These are phyloP conservation scores for Sporothrix brasiliensis DNA, from an alignment of 2,329 filamentous ascomycete species.

Conservation along the genomic window DNA sequence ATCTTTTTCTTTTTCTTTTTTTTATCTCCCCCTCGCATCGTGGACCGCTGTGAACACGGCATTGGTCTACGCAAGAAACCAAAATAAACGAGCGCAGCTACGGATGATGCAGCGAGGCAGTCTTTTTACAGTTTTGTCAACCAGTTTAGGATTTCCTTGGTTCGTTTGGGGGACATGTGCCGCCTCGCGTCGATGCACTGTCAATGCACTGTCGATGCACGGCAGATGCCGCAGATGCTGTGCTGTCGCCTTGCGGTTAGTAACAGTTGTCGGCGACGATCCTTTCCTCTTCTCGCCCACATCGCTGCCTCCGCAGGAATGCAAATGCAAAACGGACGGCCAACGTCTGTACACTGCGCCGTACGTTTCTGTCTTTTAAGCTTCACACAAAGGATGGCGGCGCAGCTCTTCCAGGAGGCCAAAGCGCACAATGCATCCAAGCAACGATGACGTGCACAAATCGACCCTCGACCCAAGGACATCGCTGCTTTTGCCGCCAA, in stretches of 20 bases:
- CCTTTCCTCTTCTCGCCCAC: constrained; percentile 37
- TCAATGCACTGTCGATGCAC: background rate
- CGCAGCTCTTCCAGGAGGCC: background rate
- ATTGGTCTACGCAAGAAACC: background rate
- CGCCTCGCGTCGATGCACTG: background rate
- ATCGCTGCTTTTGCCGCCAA: constrained; percentile 13
- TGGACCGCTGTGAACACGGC: background rate
- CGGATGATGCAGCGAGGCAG: background rate
- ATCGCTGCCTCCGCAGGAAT: no score
- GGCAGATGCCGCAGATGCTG: constrained; percentile 1
- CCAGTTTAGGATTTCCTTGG: background rate
- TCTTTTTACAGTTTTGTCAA: constrained; percentile 2
- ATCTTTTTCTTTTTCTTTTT: background rate
- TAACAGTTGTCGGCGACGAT: constrained; percentile 16
- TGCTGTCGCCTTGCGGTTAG: background rate
- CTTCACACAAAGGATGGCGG: background rate
- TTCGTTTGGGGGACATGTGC: background rate
- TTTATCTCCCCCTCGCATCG: background rate
- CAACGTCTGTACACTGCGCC: no score
- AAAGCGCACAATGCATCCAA: no score
- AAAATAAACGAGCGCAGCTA: background rate
- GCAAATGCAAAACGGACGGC: background rate
- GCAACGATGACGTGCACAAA: background rate
- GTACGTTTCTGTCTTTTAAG: background rate
- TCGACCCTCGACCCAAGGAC: constrained; percentile 8